These are phyloP conservation scores for Sambucus nigra DNA, from an alignment of 129 eudicot species.

Conservation along the genomic window DNA sequence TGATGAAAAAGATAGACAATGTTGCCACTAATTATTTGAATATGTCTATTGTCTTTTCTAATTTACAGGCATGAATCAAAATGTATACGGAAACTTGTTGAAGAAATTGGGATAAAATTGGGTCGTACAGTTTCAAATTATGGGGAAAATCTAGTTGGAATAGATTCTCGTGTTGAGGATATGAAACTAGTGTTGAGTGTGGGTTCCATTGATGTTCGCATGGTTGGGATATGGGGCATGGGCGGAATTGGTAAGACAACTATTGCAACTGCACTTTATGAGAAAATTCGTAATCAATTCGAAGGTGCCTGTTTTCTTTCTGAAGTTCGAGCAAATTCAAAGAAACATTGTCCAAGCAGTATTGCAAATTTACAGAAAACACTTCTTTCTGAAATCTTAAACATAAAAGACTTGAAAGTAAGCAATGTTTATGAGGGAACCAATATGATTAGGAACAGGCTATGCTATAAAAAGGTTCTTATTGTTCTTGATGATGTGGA, in stretches of 20 bases:
- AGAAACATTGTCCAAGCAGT: neutral
- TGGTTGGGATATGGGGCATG: too few species aligned
- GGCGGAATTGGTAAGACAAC: slow-evolving; percentile 30
- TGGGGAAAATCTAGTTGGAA: too few species aligned
- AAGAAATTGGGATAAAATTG: too few species aligned
- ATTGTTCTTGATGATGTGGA: slow-evolving; percentile 10
- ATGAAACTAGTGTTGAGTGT: too few species aligned
- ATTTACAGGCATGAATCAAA: too few species aligned
- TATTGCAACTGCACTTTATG: slow-evolving; percentile 9
- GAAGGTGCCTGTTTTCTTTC: slow-evolving; percentile 10
- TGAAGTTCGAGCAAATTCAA: slow-evolving; percentile 12
- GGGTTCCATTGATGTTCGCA: too few species aligned
- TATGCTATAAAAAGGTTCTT: slow-evolving; percentile 1
- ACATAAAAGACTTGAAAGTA: neutral
- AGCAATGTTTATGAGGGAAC: neutral
- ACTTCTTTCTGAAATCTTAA: slow-evolving; percentile 3
- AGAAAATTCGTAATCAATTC: neutral
- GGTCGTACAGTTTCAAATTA: too few species aligned
- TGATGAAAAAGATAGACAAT: too few species aligned
- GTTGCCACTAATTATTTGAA: too few species aligned
- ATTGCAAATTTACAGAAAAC: slow-evolving; percentile 3
- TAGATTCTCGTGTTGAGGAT: too few species aligned
- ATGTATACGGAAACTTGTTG: too few species aligned
- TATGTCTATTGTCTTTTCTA: too few species aligned
- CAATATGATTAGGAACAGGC: neutral